phyloP scores from a whole-genome alignment of 2,329 filamentous ascomycete genomes.

The Dendryphion nanum region DNA sequence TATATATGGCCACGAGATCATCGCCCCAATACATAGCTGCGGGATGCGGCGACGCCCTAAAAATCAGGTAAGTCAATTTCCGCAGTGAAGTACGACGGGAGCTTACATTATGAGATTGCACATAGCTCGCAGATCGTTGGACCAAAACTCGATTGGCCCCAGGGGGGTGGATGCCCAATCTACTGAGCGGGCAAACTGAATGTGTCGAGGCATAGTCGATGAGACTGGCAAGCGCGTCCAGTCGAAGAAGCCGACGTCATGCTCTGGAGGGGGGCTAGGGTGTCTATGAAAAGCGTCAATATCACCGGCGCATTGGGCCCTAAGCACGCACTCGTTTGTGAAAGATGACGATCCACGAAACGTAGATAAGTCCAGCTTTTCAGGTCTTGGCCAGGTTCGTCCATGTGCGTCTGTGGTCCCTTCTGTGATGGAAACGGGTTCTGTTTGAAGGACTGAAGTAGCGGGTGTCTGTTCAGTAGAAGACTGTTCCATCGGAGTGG shows the following conservation, averaged over 20 bases:
- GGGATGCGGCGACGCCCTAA: conserved; percentile 48
- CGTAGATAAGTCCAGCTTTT: conserved; percentile 17
- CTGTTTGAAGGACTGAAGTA: conserved; percentile 6
- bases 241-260: conserved; percentile 64
- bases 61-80: too few relatives aligned
- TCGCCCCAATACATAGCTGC: conserved; percentile 78
- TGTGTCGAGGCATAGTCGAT: conserved; percentile 65
- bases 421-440: conserved; percentile 4
- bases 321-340: conserved; percentile 42
- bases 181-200: conserved; percentile 67
- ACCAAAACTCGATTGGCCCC: conserved; percentile 74
- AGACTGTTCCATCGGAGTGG: conserved; percentile 7
- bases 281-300: conserved; percentile 40
- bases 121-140: conserved; percentile 70
- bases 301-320: conserved; percentile 39
- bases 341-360: conserved; percentile 28
- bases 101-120: conserved; percentile 72
- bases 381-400: conserved; percentile 7
- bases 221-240: conserved; percentile 73
- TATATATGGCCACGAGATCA: conserved; percentile 68
- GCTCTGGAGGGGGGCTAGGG: conserved; percentile 18
- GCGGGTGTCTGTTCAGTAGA: conserved; percentile 12
- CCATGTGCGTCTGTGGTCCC: conserved; percentile 3
- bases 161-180: conserved; percentile 74
- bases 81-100: too few relatives aligned